Evolutionary conservation across 495 filamentous ascomycete species (phyloP), one percentile per base, ranked within the genome.

Genomic region (Xylaria bambusicola): DNA sequence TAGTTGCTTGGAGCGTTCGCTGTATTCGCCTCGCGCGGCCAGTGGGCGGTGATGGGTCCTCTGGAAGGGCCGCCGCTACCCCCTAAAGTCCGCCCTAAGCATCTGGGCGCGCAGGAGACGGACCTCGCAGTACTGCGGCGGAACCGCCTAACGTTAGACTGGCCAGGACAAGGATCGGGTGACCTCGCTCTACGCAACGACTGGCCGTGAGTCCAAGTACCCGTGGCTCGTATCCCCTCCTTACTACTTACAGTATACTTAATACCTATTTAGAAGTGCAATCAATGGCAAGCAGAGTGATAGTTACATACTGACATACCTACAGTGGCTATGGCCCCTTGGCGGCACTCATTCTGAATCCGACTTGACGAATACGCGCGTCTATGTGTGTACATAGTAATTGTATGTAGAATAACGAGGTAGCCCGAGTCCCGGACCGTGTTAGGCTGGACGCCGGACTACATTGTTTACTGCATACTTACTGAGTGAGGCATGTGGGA

Each of bases 181-280:
- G 58, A 61, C 58, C 48, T 61, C 20, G 36, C 29, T 50, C 38
- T 20, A 61, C 58, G 41, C 50, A 38, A 31, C 52, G 38, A 56
- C 36, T 50, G 40, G 42, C 49, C 17, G 42, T 20, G 6, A 55
- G 31, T 18, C 44, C 35, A 49, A 24, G 50, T 49, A 54, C 9
- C 23, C 24, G 24, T 53, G 3, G 52, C 26, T 15, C 26, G 15
- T 35, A 3, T 44, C 26, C 20, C 38, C 17, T 31, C n/a, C n/a
- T n/a, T n/a, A n/a, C n/a, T n/a, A n/a, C n/a, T n/a, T n/a, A n/a
- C n/a, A n/a, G n/a, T n/a, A n/a, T n/a, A n/a, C n/a, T n/a, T n/a
- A n/a, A n/a, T n/a, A n/a, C 2, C 6, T 24, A 13, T 45, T 56
- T 12, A 20, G 20, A 46, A 23, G 15, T 27, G 18, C 41, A 6